Base-by-base conservation (phyloP, 345 rosid genomes). In the Eucalyptus regnans region DNA sequence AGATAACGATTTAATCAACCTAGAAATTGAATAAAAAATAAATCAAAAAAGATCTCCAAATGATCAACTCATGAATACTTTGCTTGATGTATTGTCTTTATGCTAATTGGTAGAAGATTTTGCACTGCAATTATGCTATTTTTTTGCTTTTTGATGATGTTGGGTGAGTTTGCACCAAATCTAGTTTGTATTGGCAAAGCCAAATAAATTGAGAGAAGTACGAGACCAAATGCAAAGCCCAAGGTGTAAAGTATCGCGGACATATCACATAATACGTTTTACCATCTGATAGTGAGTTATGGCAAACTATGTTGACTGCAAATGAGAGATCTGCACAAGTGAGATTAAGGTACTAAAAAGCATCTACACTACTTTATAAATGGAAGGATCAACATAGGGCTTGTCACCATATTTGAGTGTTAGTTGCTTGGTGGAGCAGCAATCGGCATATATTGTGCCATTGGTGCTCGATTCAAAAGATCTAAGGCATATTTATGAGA, bases 221-320 rank as follows among this genome's bases (percentile, higher is more conserved):
- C 6, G 12, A 20, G 62, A 22, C 29, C 25, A 56, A 56, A 56
- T 22, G 62, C 27, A 20, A 56, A 56, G 29, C 62, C 27, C 29
- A 22, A 22, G 1, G 12, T 56, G 29, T 56, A 22, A 56, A 22
- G 62, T 9, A 56, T 22, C 27, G 0, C 1, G 3, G 2, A 56
- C 62, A 22, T 56, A 56, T 56, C 0, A 1, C 12, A 56, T 20
- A 54, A 54, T 54, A 54, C 0, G 27, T 56, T 56, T 0, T 56
- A 56, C 1, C 62, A 22, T 56, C 1, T 9, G 2, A 56, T 56
- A 0, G 3, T 56, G 62, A 56, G 62, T 23, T 20, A 56, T 56
- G 62, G 62, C 62, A 1, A 56, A 56, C 27, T 56, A 56, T 56
- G 60, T 56, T 56, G 60, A 56, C 5, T 22, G 0, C 60, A 22